These are phyloP conservation scores for Blastobotrys peoriensis DNA, from an alignment of 805 yeast genomes.

Conservation along the genomic window DNA sequence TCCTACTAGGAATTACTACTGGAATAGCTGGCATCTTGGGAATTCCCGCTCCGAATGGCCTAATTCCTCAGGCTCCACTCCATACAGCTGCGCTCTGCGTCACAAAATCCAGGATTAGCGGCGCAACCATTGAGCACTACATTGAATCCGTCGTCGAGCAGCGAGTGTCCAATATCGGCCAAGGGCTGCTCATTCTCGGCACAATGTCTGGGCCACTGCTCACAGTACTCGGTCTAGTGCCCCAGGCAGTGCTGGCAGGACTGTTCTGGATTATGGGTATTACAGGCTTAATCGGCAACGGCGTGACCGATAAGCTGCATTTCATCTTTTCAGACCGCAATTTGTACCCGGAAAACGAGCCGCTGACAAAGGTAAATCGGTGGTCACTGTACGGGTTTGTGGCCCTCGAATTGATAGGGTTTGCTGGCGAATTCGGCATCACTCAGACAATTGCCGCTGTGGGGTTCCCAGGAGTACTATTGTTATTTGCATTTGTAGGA, in stretches of 20 bases:
- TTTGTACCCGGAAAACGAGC: conserved; percentile 30
- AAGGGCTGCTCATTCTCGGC: conserved; percentile 77
- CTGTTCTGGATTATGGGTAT: conserved; percentile 91
- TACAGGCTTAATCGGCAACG: conserved; percentile 65
- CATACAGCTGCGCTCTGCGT: conserved; percentile 77
- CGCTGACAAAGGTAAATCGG: conserved; percentile 30
- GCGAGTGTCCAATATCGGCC: conserved; percentile 74
- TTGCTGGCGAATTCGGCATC: conserved; percentile 76
- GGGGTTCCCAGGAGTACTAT: conserved; percentile 83
- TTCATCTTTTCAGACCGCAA: conserved; percentile 57
- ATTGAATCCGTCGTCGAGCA: conserved; percentile 75
- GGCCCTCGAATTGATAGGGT: conserved; percentile 55
- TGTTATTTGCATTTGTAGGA: conserved; percentile 58
- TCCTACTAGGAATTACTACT: conserved; percentile 77
- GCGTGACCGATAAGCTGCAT: conserved; percentile 54
- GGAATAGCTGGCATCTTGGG: conserved; percentile 85
- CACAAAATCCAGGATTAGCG: conserved; percentile 28
- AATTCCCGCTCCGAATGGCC: conserved; percentile 92
- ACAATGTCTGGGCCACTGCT: conserved; percentile 88
- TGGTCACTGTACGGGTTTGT: conserved; percentile 48
- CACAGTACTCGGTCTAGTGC: conserved; percentile 72
- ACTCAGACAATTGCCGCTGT: conserved; percentile 86
- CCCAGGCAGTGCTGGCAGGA: conserved; percentile 91
- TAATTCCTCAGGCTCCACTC: conserved; percentile 95
- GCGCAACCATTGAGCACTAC: conserved; percentile 10